Evolutionary conservation across 1,284 basidiomycete species (phyloP).

Genomic region (Schizophyllum amplum): DNA sequence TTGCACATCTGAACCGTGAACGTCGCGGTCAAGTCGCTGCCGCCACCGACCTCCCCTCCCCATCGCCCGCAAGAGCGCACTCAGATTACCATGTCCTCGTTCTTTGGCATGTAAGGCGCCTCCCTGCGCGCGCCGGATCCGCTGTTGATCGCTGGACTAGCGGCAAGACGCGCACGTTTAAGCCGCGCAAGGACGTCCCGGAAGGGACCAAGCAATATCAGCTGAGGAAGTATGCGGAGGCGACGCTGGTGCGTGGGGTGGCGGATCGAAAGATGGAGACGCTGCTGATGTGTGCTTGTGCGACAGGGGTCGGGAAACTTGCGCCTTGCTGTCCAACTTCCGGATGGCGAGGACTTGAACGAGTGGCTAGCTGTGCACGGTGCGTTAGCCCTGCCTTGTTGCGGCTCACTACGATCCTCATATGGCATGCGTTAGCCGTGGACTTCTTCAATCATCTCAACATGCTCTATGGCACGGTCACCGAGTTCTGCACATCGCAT

Average conservation of each 20-base stretch:
- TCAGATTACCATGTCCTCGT: conserved; percentile 57
- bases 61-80: background rate
- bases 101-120: conserved; percentile 70
- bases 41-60: conserved; percentile 7
- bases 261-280: background rate
- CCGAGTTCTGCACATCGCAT: conserved; percentile 92
- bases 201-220: conserved; percentile 98
- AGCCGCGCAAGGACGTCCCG: conserved; percentile 90
- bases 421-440: conserved; percentile 51
- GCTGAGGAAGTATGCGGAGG: conserved; percentile 94
- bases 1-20: background rate
- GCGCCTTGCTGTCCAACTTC: conserved; percentile 81
- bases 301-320: conserved; percentile 96
- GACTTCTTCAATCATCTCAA: conserved; percentile 97
- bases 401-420: background rate
- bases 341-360: conserved; percentile 90
- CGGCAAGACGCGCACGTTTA: conserved; percentile 92
- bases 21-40: background rate
- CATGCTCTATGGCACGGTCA: conserved; percentile 94
- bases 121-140: conserved; percentile 1
- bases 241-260: conserved; percentile 66
- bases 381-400: conserved; percentile 33
- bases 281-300: conserved; percentile 4
- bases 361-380: conserved; percentile 98
- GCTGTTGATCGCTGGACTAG: conserved; percentile 27